Evolutionary conservation across 768 basidiomycete species (phyloP), one percentile per base, ranked within the genome.

Genomic region (Russula sp.): DNA sequence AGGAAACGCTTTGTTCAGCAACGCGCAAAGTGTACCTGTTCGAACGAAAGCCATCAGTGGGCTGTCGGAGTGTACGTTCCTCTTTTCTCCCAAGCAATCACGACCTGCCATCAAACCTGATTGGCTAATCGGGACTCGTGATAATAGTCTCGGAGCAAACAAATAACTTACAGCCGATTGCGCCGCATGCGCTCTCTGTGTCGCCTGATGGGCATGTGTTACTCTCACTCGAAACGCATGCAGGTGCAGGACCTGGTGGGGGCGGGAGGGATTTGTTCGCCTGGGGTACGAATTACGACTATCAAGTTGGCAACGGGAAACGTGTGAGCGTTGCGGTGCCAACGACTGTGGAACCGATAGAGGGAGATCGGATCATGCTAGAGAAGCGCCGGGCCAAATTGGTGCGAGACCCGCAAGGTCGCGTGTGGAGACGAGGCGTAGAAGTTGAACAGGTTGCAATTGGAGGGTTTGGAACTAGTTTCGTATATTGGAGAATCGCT

Each of bases 1-100:
- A 13, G 90, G 89, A 3, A 89, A 81, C 65, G 81, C 78, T 0
- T 69, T 77, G 20, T 92, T 82, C 76, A 89, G 83, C 70, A 91
- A 82, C 62, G 85, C 85, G 0, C 89, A 90, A 70, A 81, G 85
- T 50, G 78, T 77, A 40, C 94, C 92, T 3, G 78, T 84, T 0
- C 85, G 85, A 61, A 88, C 89, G 2, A 93, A 86, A 75, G 85
- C 84, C 50, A 79, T 96, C 62, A 93, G 91, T 71, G 91, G 92
- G 13, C 76, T 96, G 28, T 76, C 81, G n/a, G 92, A 95, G 81
- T 96, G 92, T 92, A 71, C 77, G 89, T 72, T 36, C 24, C 36
- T 40, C 14, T 16, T 14, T 16, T 34, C 24, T 16, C 32, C 32
- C 52, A 30, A 46, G 8, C 26, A 61, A 26, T n/a, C 20, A 14